These are phyloP conservation scores for Cytidiella melzeri DNA, from an alignment of 768 basidiomycete genomes.

Conservation along the genomic window DNA sequence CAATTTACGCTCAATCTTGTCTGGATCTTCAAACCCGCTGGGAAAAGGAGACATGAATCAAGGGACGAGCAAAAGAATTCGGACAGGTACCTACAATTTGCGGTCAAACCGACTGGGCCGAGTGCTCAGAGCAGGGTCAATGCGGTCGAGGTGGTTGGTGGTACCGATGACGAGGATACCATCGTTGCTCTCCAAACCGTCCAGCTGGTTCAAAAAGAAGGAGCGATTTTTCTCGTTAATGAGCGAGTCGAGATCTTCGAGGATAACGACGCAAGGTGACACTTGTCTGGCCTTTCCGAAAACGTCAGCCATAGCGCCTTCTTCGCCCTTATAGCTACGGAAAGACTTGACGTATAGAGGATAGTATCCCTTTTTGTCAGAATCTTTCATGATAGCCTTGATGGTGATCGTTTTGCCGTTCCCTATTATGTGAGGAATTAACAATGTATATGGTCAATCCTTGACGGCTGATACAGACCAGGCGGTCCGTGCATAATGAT, in stretches of 20 bases:
- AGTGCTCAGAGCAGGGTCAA: conserved; percentile 71
- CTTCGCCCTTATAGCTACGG: conserved; percentile 58
- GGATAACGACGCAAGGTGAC: conserved; percentile 57
- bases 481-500: conserved; percentile 82
- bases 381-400: conserved; percentile 76
- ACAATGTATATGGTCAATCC: not conserved
- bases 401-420: conserved; percentile 84
- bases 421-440: conserved; percentile 35
- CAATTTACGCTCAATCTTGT: conserved; percentile 51
- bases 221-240: conserved; percentile 75
- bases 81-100: conserved; percentile 56
- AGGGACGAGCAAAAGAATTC: not conserved
- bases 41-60: conserved; percentile 29
- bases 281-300: conserved; percentile 70
- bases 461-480: conserved; percentile 29
- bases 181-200: conserved; percentile 75
- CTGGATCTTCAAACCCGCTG: conserved; percentile 61
- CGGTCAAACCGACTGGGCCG: conserved; percentile 84
- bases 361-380: conserved; percentile 52
- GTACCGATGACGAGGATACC: conserved; percentile 74
- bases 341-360: conserved; percentile 84
- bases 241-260: conserved; percentile 73
- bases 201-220: conserved; percentile 85
- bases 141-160: conserved; percentile 78
- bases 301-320: conserved; percentile 56